Conservation (phyloP, 179 eudicot species). For the Camellia oleifera region DNA sequence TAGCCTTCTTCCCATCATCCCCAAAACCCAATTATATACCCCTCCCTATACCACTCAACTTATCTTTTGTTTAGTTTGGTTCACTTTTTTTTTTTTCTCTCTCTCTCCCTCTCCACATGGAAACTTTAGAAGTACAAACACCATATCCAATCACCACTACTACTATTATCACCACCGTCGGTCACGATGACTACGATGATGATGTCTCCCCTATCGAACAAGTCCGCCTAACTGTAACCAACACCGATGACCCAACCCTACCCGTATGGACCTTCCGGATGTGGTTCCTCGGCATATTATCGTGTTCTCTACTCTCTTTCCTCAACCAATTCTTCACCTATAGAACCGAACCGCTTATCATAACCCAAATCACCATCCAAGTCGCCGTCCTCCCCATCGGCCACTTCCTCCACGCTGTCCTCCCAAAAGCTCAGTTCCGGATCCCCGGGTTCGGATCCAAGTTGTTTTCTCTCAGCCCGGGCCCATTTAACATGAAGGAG, state of each 20-base stretch:
- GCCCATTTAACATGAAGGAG: conserved; percentile 81
- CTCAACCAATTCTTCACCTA: conserved; percentile 45
- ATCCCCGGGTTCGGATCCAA: conserved; percentile 29
- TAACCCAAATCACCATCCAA: conserved; percentile 38
- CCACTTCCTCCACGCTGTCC: conserved; percentile 31
- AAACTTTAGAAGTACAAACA: not conserved
- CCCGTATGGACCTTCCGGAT: conserved; percentile 55
- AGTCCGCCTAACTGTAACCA: conserved; percentile 38
- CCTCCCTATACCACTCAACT: too few relatives aligned
- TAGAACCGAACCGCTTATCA: conserved; percentile 32
- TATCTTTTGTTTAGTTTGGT: too few relatives aligned
- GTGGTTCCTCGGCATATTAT: conserved; percentile 36
- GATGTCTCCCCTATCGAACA: conserved; percentile 41
- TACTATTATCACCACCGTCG: conserved; percentile 2
- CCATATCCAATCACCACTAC: too few relatives aligned
- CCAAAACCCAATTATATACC: too few relatives aligned
- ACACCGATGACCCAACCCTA: conserved; percentile 35
- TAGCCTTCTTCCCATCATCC: too few relatives aligned
- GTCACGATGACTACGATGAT: conserved; percentile 11
- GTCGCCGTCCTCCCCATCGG: conserved; percentile 37
- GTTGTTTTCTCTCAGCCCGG: conserved; percentile 39
- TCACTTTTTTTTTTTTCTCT: too few relatives aligned
- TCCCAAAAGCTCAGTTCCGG: conserved; percentile 24
- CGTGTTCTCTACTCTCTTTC: conserved; percentile 15
- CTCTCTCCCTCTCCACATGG: not conserved